Base-by-base conservation (phyloP, 176 grass and related monocot genomes). In the Oryza longistaminata region DNA sequence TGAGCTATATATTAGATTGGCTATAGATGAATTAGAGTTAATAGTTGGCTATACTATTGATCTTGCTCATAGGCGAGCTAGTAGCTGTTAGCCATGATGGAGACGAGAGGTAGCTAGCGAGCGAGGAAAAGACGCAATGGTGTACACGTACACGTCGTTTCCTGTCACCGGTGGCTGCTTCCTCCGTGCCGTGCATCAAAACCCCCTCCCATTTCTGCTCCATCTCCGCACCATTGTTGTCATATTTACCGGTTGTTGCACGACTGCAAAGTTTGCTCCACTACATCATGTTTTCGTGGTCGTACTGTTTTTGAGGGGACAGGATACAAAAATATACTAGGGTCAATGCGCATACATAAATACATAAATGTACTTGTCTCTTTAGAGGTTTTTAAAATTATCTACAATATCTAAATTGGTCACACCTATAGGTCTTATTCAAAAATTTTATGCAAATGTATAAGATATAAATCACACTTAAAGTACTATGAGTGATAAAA, bases 141-240 rank as follows among this genome's bases (percentile, higher is more conserved):
- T 12, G 69, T 27, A 22, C 70, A 76, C 53, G 76, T 80, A 44
- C 0, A 14, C 25, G 45, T 1, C 7, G 11, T 66, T 70, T 74
- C 68, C 55, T 71, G 79, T 78, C 73, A 29, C 68, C 43, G 43
- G 50, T 37, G 12, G 71, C 40, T 43, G 82, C 82, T 86, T 89
- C 92, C 82, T 66, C 68, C 60, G 62, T 34, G 40, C 69, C 22
- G 52, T 43, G 75, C 88, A 90, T 31, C n/a, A 66, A 86, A 84
- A 85, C 53, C 80, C 49, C 83, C 50, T 55, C 11, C 72, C 37
- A 27, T 75, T 75, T 81, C 77, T 83, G 78, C 49, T 24, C 55
- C 13, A n/a, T 60, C 55, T 60, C 55, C 55, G 55, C 5, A 60
- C 15, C 6, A 10, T 48, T 48, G 11, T 48, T 9, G 35, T 37